Conservation (phyloP, 2,329 filamentous ascomycete species). For the Trichophyton schoenleinii region DNA sequence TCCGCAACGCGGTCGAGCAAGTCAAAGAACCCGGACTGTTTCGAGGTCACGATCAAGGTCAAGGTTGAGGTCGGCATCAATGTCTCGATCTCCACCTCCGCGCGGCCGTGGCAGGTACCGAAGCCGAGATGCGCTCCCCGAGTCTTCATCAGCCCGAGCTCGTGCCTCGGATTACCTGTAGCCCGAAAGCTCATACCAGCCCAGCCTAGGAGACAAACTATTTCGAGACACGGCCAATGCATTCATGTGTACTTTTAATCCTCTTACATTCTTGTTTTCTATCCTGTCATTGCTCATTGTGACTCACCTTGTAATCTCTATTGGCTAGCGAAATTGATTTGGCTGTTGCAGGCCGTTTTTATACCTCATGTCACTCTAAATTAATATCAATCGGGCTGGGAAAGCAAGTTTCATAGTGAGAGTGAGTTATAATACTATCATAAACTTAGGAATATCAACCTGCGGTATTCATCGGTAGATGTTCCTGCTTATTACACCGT, state of each 20-base stretch:
- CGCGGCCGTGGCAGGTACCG: slow-evolving; percentile 6
- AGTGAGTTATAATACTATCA: not conserved
- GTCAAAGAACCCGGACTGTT: slow-evolving; percentile 9
- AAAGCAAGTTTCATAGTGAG: not conserved
- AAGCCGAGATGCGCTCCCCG: slow-evolving; percentile 15
- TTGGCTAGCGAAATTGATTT: slow-evolving; percentile 2
- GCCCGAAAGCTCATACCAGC: not conserved
- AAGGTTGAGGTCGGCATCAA: slow-evolving; percentile 15
- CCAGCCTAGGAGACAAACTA: not conserved
- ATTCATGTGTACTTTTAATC: not conserved
- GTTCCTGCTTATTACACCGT: no score
- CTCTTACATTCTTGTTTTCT: not conserved
- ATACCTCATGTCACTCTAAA: not conserved
- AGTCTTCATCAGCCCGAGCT: slow-evolving; percentile 12
- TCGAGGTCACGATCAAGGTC: slow-evolving; percentile 17
- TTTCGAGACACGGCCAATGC: not conserved
- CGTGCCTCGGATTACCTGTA: slow-evolving; percentile 13
- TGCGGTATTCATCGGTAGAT: not conserved
- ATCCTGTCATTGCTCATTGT: not conserved
- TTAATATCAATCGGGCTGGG: not conserved
- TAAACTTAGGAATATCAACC: not conserved
- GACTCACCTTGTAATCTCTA: not conserved
- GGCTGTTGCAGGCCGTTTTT: not conserved
- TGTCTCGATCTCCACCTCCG: slow-evolving; percentile 16
- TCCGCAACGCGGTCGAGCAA: slow-evolving; percentile 14